Evolutionary conservation across 208 protist genomes (phyloP), one percentile per base, ranked within the genome.

Genomic region (Acanthamoeba royreba): DNA sequence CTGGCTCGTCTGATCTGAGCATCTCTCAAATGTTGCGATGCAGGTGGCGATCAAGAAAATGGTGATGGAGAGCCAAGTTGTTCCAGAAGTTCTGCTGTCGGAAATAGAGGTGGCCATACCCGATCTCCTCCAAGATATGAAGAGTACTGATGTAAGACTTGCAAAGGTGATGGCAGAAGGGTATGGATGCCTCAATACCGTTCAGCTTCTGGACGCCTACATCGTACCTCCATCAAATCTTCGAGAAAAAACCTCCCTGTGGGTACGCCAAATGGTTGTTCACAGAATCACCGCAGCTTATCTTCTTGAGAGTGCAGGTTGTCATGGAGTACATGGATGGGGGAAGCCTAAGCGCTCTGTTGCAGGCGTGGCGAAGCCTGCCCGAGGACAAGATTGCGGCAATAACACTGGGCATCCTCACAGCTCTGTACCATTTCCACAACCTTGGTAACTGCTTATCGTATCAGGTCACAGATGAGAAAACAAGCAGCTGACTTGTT

Each of bases 151-250:
- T n/a, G n/a, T n/a, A n/a, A n/a, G n/a, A n/a, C n/a, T n/a, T n/a
- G n/a, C n/a, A n/a, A 96, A 97, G 53, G 81, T 97, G 13, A 94
- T 97, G 25, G 92, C 92, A 3, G 96, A 93, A 43, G 97, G 97
- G 74, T 97, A 97, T 52, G 49, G 77, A 46, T 94, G 97, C 79
- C 81, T 94, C 1, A 97, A 97, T 49, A 97, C 97, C 87, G 97
- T 98, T 17, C 94, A 96, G n/a, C 97, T 95, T 53, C 93, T 96
- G 43, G 97, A 95, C 9, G 89, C 90, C 58, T 97, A 95, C 58
- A 81, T 96, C 40, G 43, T 95, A 13, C 77, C 86, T 4, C n/a
- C 4, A 4, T 2, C 42, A 35, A 35, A 7, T 45, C 4, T 28
- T 7, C 3, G 47, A 8, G 28, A 52, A n/a, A 33, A 91, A 35